Evolutionary conservation across 2,329 filamentous ascomycete species (phyloP), one percentile per base, ranked within the genome.

Genomic region (Cercospora janseana): DNA sequence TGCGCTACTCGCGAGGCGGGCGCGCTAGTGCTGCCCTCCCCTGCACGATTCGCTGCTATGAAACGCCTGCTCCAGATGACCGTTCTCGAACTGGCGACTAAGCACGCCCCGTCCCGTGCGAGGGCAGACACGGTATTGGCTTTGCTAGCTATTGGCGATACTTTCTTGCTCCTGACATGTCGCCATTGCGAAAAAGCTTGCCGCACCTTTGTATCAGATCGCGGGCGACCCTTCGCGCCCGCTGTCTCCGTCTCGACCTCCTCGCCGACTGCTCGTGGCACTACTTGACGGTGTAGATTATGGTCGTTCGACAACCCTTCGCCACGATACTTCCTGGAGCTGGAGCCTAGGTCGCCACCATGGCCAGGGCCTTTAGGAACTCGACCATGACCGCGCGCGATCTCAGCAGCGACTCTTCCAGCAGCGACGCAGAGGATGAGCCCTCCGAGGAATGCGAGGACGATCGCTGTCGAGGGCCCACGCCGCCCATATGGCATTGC

Each of bases 401-500:
- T 7, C 45, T 45, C 18, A 47, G 46, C 45, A 49, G 51, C 40
- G 46, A 45, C 12, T 43, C 44, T n/a, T 52, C 50, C 9, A 48
- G 37, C 44, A 52, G 50, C 21, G 44, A 46, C 18, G 43, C 47
- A 13, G 24, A 47, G 27, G 49, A 56, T 6, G 41, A 44, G 16
- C 41, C 59, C 3, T 59, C 61, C 2, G 60, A 61, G 49, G 47
- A 59, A 13, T 66, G 63, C 49, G 63, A 66, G 47, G 63, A 65
- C 43, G 63, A 66, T 44, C 61, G 63, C 10, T 66, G 63, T 41
- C 37, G 48, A 23, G 63, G 62, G 3, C 57, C 62, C 4, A 50
- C 54, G 41, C 50, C 35, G 29, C 62, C 59, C 1, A 51, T 65
- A 12, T 66, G 61, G 61, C 63, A 66, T 49, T 66, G 63, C 46